phyloP scores from a whole-genome alignment of 2,329 filamentous ascomycete species.

The Cordyceps pruinosa region DNA sequence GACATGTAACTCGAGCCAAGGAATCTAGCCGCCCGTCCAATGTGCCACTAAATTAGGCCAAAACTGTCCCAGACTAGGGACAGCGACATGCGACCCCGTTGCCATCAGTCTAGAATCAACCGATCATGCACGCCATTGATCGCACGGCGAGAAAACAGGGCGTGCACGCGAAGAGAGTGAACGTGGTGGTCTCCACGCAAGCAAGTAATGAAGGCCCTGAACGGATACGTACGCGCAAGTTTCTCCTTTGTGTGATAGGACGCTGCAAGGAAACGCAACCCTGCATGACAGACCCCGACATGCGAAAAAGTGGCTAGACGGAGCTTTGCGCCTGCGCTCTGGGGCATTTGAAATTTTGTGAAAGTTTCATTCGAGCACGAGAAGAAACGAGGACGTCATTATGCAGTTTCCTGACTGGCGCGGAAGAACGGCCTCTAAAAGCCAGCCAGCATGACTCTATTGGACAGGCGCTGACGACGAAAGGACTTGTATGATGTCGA shows the following conservation, averaged over 20 bases:
- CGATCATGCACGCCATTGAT: not conserved
- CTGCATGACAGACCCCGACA: not conserved
- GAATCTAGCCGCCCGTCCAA: constrained; percentile 3
- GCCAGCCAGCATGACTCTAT: no score
- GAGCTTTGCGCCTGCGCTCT: not conserved
- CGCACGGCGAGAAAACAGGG: not conserved
- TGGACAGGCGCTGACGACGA: no score
- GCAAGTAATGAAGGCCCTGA: no score
- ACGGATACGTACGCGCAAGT: no score
- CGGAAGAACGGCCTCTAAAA: not conserved
- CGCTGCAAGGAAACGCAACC: not conserved
- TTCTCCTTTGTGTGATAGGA: not conserved
- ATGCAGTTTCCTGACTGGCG: not conserved
- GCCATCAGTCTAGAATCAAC: not conserved
- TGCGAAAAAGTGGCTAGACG: not conserved
- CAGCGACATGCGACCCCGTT: not conserved
- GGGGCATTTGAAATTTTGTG: not conserved
- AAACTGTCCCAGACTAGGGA: not conserved
- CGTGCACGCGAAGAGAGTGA: not conserved
- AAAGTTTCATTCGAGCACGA: not conserved
- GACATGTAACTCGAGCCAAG: not conserved
- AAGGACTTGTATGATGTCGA: not conserved
- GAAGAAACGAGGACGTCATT: not conserved
- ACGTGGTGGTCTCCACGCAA: no score
- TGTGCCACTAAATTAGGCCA: not conserved